phyloP scores from a whole-genome alignment of 352 stramenopile species.

The Phytophthora sp. region DNA sequence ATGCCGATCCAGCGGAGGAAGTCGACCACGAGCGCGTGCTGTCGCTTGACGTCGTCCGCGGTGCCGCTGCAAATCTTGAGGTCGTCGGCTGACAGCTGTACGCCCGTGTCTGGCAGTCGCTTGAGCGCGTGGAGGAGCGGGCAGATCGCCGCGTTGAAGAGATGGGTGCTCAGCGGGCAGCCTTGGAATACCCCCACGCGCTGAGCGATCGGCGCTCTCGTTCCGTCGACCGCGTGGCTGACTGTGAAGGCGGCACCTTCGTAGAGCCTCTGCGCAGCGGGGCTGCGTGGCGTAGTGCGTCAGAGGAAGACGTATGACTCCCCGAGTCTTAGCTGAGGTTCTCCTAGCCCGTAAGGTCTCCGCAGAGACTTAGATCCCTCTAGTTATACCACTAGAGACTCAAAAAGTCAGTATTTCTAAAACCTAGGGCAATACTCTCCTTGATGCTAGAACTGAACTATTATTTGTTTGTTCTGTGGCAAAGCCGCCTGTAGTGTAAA shows the following conservation, averaged over 20 bases:
- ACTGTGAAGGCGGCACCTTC: slow-evolving; percentile 13
- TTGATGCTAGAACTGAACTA: too few relatives aligned
- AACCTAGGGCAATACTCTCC: too few relatives aligned
- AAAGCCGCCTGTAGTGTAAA: too few relatives aligned
- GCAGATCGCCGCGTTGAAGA: slow-evolving; percentile 28
- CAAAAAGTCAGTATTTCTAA: too few relatives aligned
- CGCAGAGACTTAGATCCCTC: too few relatives aligned
- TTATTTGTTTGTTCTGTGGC: too few relatives aligned
- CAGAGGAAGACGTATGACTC: too few relatives aligned
- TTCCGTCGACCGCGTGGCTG: slow-evolving; percentile 22
- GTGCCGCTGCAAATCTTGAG: slow-evolving; percentile 34
- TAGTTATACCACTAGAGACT: too few relatives aligned
- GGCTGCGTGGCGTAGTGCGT: too few relatives aligned
- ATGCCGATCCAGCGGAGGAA: slow-evolving; percentile 14
- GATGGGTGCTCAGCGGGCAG: slow-evolving; percentile 33
- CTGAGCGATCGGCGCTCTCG: slow-evolving; percentile 18
- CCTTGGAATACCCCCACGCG: slow-evolving; percentile 28
- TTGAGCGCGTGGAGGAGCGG: slow-evolving; percentile 20
- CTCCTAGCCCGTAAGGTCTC: too few relatives aligned
- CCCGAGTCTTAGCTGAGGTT: too few relatives aligned
- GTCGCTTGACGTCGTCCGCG: slow-evolving; percentile 14
- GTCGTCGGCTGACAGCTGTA: slow-evolving; percentile 13
- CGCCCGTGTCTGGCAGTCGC: not conserved
- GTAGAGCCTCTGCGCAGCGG: slow-evolving; percentile 19
- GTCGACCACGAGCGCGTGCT: slow-evolving; percentile 1